phyloP scores from a whole-genome alignment of 1,139 yeast species.

The Candida labiduridarum region DNA sequence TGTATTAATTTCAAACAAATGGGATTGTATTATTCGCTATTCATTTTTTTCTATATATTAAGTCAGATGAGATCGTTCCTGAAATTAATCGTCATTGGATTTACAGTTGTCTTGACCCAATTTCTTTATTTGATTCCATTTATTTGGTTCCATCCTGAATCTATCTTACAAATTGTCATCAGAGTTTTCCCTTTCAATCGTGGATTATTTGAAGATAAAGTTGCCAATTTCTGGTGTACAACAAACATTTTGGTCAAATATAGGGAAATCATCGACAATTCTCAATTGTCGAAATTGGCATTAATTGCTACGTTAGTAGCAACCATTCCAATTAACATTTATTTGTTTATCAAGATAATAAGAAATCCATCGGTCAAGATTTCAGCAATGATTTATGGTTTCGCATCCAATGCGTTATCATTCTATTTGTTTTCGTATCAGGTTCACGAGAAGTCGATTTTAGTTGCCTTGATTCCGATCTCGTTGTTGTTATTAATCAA shows the following conservation, averaged over 20 bases:
- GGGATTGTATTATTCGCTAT: slow-evolving; percentile 93
- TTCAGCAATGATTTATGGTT: slow-evolving; percentile 58
- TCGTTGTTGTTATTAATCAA: slow-evolving; percentile 65
- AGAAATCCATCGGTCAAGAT: slow-evolving; percentile 15
- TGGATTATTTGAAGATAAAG: slow-evolving; percentile 97
- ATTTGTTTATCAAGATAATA: slow-evolving; percentile 53
- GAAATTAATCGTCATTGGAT: slow-evolving; percentile 58
- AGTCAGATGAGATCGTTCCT: slow-evolving; percentile 38
- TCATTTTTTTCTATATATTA: slow-evolving; percentile 75
- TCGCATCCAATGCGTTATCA: slow-evolving; percentile 83
- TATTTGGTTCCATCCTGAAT: slow-evolving; percentile 24
- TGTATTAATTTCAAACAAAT: slow-evolving; percentile 90
- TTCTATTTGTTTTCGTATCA: slow-evolving; percentile 91
- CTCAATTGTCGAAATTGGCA: slow-evolving; percentile 64
- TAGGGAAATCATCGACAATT: slow-evolving; percentile 53
- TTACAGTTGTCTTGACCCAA: slow-evolving; percentile 62
- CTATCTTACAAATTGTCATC: slow-evolving; percentile 42
- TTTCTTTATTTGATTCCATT: slow-evolving; percentile 63
- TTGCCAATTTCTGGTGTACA: slow-evolving; percentile 97
- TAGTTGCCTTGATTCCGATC: slow-evolving; percentile 85
- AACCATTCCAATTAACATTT: slow-evolving; percentile 64
- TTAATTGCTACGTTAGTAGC: slow-evolving; percentile 64
- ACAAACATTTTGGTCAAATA: slow-evolving; percentile 77
- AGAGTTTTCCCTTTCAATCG: slow-evolving; percentile 91
- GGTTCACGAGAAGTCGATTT: slow-evolving; percentile 91